Evolutionary conservation across 306 rosid genomes (phyloP).

Genomic region (Styphnolobium japonicum): DNA sequence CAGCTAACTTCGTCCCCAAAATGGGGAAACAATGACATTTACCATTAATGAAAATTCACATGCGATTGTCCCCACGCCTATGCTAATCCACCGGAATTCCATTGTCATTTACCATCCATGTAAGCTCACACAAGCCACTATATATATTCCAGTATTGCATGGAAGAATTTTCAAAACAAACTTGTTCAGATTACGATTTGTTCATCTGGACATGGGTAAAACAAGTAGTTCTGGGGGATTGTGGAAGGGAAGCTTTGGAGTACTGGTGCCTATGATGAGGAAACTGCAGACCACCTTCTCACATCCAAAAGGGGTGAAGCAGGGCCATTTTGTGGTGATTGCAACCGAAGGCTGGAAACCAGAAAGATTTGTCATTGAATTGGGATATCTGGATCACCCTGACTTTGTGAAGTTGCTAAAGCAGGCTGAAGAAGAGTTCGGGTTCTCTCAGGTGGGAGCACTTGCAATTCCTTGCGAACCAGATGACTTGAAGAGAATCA

Average conservation of each 20-base stretch:
- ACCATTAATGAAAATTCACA: slow-evolving; percentile 29
- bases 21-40: slow-evolving; percentile 24
- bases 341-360: slow-evolving; percentile 43
- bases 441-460: slow-evolving; percentile 45
- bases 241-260: slow-evolving; percentile 34
- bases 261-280: slow-evolving; percentile 20
- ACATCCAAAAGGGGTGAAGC: slow-evolving; percentile 35
- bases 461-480: slow-evolving; percentile 44
- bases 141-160: slow-evolving; percentile 19
- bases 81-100: not conserved
- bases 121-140: not conserved
- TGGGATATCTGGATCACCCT: slow-evolving; percentile 36
- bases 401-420: slow-evolving; percentile 39
- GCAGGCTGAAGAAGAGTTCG: slow-evolving; percentile 49
- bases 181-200: not conserved
- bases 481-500: slow-evolving; percentile 38
- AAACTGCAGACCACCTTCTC: slow-evolving; percentile 16
- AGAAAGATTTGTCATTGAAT: slow-evolving; percentile 27
- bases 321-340: slow-evolving; percentile 46
- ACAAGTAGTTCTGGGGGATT: slow-evolving; percentile 11
- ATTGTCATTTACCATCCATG: not conserved
- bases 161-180: not conserved
- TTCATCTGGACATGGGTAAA: slow-evolving; percentile 39
- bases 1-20: slow-evolving; percentile 18
- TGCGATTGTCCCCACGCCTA: slow-evolving; percentile 25